Conservation (phyloP, 2,329 filamentous ascomycete genomes). For the Xylaria digitata region DNA sequence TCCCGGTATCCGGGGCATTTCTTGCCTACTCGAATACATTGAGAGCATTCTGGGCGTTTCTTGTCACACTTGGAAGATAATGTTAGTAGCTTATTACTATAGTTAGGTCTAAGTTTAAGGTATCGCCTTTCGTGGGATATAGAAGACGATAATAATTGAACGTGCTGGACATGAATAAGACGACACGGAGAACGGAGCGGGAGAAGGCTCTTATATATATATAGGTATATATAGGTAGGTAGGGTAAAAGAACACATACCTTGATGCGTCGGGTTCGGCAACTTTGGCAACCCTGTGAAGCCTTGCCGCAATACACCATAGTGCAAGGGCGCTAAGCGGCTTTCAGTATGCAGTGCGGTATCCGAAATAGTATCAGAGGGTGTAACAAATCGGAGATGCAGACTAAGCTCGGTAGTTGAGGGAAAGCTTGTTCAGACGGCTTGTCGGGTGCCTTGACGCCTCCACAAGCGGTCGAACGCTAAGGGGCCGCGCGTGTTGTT, state of each 20-base stretch:
- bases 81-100: slow-evolving; percentile 26
- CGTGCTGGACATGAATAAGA: background rate
- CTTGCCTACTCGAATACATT: slow-evolving; percentile 70
- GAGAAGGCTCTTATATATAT: slow-evolving; percentile 14
- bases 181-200: slow-evolving; percentile 5
- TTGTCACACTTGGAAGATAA: slow-evolving; percentile 66
- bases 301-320: slow-evolving; percentile 69
- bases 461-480: slow-evolving; percentile 44
- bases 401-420: slow-evolving; percentile 15
- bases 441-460: slow-evolving; percentile 38
- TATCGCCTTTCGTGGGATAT: background rate
- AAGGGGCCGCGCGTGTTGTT: slow-evolving; percentile 35
- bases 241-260: slow-evolving; percentile 50
- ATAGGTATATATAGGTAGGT: slow-evolving; percentile 9
- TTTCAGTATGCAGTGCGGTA: slow-evolving; percentile 38
- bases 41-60: slow-evolving; percentile 68
- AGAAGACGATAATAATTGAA: background rate
- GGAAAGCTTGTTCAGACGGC: slow-evolving; percentile 40
- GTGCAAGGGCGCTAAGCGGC: slow-evolving; percentile 41
- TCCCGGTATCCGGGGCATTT: slow-evolving; percentile 73
- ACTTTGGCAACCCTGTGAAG: slow-evolving; percentile 65
- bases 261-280: slow-evolving; percentile 67
- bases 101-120: background rate
- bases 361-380: slow-evolving; percentile 39
- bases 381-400: slow-evolving; percentile 42